Base-by-base conservation (phyloP, 2,329 filamentous ascomycete species). In the Escovopsis sp. region DNA sequence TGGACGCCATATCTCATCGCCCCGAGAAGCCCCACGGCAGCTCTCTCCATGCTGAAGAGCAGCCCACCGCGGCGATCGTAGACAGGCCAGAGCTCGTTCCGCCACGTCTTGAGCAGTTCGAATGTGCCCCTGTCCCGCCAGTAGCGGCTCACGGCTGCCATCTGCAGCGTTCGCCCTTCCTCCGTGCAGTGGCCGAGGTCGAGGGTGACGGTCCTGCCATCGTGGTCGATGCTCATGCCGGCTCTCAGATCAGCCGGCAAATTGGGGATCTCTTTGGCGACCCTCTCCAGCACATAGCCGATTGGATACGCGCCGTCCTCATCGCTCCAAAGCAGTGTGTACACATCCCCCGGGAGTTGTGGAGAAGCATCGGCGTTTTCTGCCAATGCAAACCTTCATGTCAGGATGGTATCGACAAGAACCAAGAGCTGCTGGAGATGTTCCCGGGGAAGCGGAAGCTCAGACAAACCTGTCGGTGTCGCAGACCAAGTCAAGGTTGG, bases 1-100 rank as follows among this genome's bases (percentile, higher is more conserved):
- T 94, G 82, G 23, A 86, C 74, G 15, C 85, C 86, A 51, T 86
- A 92, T 7, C 77, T 75, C 45, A 79, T 72, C 2, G 80, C 66
- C 2, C 85, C 86, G 33, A 93, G 76, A 8, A 94, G 60, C 0
- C 78, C 72, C 38, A 72, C 72, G 5, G 79, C 84, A 13, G 70
- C 66, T n/a, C 86, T 68, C 55, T 94, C 86, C 53, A 88, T 72
- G 53, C 70, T 79, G 53, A 83, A 79, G 3, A 88, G 58, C 8
- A 83, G 50, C 41, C 72, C 65, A 25, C 68, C 65, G 23, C 70
- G 68, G 12, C 68, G 70, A 1, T 69, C 72, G 48, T 85, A 90
- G 7, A 93, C 72, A 0, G 84, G 78, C 62, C 85, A 93, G 13
- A 75, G 58, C 56, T 94, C 86, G 48, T 83, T 62, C 29, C 85